Evolutionary conservation across 2,329 filamentous ascomycete genomes (phyloP).

Genomic region (Plenodomus biglobosus): DNA sequence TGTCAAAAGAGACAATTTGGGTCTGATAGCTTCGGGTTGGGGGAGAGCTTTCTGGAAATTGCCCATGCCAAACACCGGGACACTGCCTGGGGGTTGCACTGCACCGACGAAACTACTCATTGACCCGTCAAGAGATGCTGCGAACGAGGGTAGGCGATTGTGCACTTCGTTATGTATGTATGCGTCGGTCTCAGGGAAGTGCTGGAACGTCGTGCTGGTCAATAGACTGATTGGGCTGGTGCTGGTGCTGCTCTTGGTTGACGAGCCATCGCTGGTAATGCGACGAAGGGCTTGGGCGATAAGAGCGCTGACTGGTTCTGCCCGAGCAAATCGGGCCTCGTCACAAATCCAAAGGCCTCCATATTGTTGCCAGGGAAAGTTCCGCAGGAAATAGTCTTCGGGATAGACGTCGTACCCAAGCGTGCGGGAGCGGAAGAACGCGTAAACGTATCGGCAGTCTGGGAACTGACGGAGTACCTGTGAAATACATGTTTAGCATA

Average conservation of each 20-base stretch:
- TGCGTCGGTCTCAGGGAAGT: conserved; percentile 4
- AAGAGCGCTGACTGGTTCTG: conserved; percentile 24
- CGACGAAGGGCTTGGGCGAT: conserved; percentile 32
- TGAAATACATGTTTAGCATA: conserved; percentile 26
- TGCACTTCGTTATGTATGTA: conserved; percentile 1
- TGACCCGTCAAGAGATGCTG: conserved; percentile 18
- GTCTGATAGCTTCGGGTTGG: conserved; percentile 5
- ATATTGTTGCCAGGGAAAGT: conserved; percentile 45
- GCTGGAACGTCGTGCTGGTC: conserved; percentile 12
- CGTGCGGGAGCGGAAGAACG: conserved; percentile 41
- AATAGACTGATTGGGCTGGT: conserved; percentile 21
- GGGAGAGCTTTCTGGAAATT: conserved; percentile 10
- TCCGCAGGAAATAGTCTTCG: conserved; percentile 42
- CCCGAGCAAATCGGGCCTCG: conserved; percentile 42
- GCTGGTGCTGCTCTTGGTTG: conserved; percentile 10
- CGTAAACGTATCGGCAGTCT: conserved; percentile 42
- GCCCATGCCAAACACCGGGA: conserved; percentile 23
- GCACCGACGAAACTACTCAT: conserved; percentile 2
- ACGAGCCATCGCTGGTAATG: conserved; percentile 33
- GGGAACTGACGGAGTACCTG: conserved; percentile 44
- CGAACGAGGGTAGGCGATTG: conserved; percentile 9
- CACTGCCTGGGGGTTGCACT: conserved; percentile 2
- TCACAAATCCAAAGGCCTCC: conserved; percentile 43
- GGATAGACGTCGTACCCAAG: conserved; percentile 45
- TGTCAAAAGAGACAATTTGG: conserved; percentile 27